A percentile compares a stretch with the other conserved stretches of the same genome.
Conservation (phyloP, 371 early-diverging fungal species). For the Coemansia sp. region DNA sequence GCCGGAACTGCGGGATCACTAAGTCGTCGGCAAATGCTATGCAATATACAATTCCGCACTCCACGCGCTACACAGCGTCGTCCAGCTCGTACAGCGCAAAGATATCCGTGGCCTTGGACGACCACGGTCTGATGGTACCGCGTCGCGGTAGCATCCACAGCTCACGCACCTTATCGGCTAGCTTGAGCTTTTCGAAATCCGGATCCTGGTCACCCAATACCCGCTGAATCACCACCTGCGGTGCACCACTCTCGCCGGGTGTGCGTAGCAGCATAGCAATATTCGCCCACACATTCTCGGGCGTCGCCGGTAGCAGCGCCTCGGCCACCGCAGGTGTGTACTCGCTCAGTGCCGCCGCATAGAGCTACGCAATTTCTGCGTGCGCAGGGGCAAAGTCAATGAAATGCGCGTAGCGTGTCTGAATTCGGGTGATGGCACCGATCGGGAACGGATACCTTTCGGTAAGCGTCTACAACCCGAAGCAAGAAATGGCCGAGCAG, state of each 20-base stretch:
- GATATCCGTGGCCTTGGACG: slow-evolving; percentile 97
- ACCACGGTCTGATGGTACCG: slow-evolving; percentile 98
- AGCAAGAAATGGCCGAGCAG: not conserved
- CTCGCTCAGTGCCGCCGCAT: slow-evolving; percentile 17
- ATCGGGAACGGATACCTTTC: too few relatives aligned
- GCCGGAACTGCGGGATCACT: slow-evolving; percentile 1
- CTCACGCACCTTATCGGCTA: slow-evolving; percentile 10
- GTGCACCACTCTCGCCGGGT: slow-evolving; percentile 38
- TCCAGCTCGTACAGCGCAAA: slow-evolving; percentile 84
- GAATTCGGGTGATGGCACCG: too few relatives aligned
- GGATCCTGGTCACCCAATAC: slow-evolving; percentile 9
- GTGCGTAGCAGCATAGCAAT: slow-evolving; percentile 39
- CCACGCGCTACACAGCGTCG: slow-evolving; percentile 74
- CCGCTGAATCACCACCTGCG: slow-evolving; percentile 25
- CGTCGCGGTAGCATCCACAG: slow-evolving; percentile 76
- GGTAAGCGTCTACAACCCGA: too few relatives aligned
- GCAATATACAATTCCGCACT: slow-evolving; percentile 80
- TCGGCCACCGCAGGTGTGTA: slow-evolving; percentile 24
- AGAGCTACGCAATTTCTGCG: not conserved
- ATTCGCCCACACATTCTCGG: slow-evolving; percentile 33
- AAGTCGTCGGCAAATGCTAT: slow-evolving; percentile 33
- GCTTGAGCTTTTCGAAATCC: not conserved
- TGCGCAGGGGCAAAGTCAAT: slow-evolving; percentile 6
- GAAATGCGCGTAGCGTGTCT: too few relatives aligned
- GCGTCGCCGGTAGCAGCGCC: slow-evolving; percentile 1